Conservation (phyloP, 1,284 basidiomycete genomes). For the Peniophora sp. region DNA sequence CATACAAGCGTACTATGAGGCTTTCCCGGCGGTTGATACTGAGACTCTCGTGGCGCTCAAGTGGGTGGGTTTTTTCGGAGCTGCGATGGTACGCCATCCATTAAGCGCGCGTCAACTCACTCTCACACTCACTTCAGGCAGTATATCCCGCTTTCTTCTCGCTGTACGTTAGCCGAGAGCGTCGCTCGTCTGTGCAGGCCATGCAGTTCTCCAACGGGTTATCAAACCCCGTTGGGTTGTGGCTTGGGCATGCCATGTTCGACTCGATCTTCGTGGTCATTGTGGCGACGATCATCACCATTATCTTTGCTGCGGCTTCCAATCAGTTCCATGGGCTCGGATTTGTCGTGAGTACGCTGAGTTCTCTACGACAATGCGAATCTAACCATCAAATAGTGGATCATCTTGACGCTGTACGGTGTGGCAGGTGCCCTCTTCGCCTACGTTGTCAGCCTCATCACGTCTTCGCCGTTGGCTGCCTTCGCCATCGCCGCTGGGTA, state of each 20-base stretch:
- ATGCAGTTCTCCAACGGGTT: slow-evolving; percentile 78
- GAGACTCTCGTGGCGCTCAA: slow-evolving; percentile 54
- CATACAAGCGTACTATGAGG: slow-evolving; percentile 47
- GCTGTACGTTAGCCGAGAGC: slow-evolving; percentile 66
- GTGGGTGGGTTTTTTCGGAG: slow-evolving; percentile 64
- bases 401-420: slow-evolving; percentile 66
- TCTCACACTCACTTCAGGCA: slow-evolving; percentile 29
- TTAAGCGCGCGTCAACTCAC: not conserved
- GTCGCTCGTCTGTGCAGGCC: slow-evolving; percentile 61
- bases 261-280: slow-evolving; percentile 57
- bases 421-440: slow-evolving; percentile 61
- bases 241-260: slow-evolving; percentile 75
- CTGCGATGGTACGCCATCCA: slow-evolving; percentile 46
- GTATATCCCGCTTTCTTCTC: slow-evolving; percentile 77
- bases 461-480: slow-evolving; percentile 62
- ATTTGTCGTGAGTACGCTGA: slow-evolving; percentile 43
- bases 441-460: slow-evolving; percentile 57
- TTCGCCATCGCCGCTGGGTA: slow-evolving; percentile 72
- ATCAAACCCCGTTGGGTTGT: slow-evolving; percentile 62
- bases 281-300: slow-evolving; percentile 50
- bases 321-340: slow-evolving; percentile 69
- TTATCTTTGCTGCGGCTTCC: slow-evolving; percentile 50
- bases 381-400: slow-evolving; percentile 39
- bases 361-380: not conserved
- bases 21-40: slow-evolving; percentile 43